Conservation (phyloP, 1,284 basidiomycete genomes). For the Albatrellus sp. region DNA sequence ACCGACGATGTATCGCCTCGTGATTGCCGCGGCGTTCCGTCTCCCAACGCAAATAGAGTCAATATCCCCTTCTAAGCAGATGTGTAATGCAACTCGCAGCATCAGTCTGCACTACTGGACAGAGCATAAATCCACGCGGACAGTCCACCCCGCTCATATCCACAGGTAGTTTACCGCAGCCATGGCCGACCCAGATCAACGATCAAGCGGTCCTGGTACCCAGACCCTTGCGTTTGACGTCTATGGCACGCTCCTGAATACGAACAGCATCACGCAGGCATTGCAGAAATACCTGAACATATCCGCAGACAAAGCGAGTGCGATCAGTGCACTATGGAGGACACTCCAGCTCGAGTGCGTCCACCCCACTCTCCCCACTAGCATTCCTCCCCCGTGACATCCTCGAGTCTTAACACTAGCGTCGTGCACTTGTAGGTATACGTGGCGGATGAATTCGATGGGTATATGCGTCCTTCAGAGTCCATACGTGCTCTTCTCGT, state of each 20-base stretch:
- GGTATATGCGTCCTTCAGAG: slow-evolving; percentile 10
- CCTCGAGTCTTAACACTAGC: neutral
- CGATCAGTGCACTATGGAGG: slow-evolving; percentile 16
- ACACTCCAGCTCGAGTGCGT: slow-evolving; percentile 22
- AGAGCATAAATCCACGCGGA: too few relatives aligned
- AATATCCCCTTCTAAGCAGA: too few relatives aligned
- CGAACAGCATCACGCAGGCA: slow-evolving; percentile 13
- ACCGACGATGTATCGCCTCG: too few relatives aligned
- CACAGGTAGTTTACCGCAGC: too few relatives aligned
- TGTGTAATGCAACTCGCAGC: too few relatives aligned
- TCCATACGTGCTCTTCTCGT: neutral
- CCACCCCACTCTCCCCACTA: neutral
- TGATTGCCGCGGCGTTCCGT: too few relatives aligned
- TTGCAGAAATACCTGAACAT: slow-evolving; percentile 10
- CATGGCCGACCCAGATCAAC: too few relatives aligned
- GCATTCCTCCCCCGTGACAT: neutral
- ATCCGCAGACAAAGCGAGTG: slow-evolving; percentile 11
- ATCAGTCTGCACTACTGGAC: too few relatives aligned
- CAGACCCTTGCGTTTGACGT: slow-evolving; percentile 18
- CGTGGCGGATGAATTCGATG: slow-evolving; percentile 22
- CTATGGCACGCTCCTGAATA: slow-evolving; percentile 22
- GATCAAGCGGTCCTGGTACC: neutral
- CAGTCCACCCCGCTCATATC: too few relatives aligned
- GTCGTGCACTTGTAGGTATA: slow-evolving; percentile 16
- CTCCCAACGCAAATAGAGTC: too few relatives aligned